Conservation (phyloP, 768 basidiomycete genomes). For the Rhodosporidiobolus sp. region DNA sequence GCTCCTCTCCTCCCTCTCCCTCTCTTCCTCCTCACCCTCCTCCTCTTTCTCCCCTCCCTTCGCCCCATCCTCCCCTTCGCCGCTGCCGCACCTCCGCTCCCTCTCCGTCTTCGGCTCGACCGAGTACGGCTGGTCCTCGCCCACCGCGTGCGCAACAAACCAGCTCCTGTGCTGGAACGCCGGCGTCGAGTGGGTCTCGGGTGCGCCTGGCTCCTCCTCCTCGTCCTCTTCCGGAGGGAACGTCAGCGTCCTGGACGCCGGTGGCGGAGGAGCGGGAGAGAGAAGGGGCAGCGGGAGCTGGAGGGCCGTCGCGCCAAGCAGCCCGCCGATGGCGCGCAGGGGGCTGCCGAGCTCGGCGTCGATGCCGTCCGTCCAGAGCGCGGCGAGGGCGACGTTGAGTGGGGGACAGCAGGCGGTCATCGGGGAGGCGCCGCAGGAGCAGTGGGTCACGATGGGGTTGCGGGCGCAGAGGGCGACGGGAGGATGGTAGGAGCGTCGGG, state of each 20-base stretch:
- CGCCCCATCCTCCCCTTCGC: not conserved
- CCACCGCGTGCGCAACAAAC: not conserved
- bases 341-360: too few relatives aligned
- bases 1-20: not conserved
- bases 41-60: not conserved
- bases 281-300: too few relatives aligned
- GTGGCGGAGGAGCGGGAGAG: not conserved
- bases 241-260: not conserved
- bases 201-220: not conserved
- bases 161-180: constrained; percentile 26
- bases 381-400: too few relatives aligned
- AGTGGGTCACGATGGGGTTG: too few relatives aligned
- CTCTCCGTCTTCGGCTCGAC: constrained; percentile 6
- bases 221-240: too few relatives aligned
- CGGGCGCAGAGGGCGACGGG: too few relatives aligned
- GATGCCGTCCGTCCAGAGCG: too few relatives aligned
- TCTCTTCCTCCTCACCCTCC: not conserved
- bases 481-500: too few relatives aligned
- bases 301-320: too few relatives aligned
- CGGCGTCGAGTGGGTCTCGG: not conserved
- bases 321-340: too few relatives aligned
- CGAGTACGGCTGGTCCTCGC: constrained; percentile 24
- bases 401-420: too few relatives aligned
- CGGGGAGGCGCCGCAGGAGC: too few relatives aligned
- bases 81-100: not conserved